A percentile compares a stretch with the other conserved stretches of the same genome.
Conservation (phyloP, 139 green algal genomes). For the Tetraselmis chui region DNA sequence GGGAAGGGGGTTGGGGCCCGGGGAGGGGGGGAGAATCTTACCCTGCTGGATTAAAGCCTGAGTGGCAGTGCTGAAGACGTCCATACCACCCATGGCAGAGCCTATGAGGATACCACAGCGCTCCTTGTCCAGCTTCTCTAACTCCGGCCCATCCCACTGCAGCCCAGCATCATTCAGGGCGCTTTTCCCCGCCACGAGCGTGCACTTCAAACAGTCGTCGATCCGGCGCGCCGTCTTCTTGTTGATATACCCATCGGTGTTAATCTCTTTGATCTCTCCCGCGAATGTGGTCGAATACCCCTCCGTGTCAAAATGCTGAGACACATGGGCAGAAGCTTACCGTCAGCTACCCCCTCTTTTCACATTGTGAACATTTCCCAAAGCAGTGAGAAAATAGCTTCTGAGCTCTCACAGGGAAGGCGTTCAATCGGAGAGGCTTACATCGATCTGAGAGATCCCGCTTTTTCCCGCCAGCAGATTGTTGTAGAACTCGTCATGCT, state of each 20-base stretch:
- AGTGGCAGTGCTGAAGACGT: slow-evolving; percentile 53
- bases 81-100: slow-evolving; percentile 63
- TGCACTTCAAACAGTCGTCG: slow-evolving; percentile 51
- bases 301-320: slow-evolving; percentile 31
- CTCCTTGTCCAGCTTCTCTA: slow-evolving; percentile 34
- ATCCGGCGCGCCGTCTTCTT: slow-evolving; percentile 50
- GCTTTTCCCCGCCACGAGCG: slow-evolving; percentile 63
- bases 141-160: slow-evolving; percentile 18
- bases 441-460: slow-evolving; percentile 45
- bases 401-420: too few relatives aligned
- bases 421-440: too few relatives aligned
- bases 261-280: slow-evolving; percentile 52
- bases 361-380: too few relatives aligned
- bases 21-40: too few relatives aligned
- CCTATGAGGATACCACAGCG: slow-evolving; percentile 52
- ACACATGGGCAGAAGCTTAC: too few relatives aligned
- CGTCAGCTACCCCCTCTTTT: too few relatives aligned
- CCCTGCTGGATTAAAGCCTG: slow-evolving; percentile 38
- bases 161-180: slow-evolving; percentile 35
- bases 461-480: slow-evolving; percentile 50
- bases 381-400: too few relatives aligned
- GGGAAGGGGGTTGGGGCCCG: too few relatives aligned
- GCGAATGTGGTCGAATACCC: slow-evolving; percentile 37
- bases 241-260: slow-evolving; percentile 36
- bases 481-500: slow-evolving; percentile 49